Percentiles rank a stretch among this genome's conserved stretches.
These are phyloP conservation scores for Phytophthora brassicae DNA, from an alignment of 352 stramenopile species.

Conservation along the genomic window DNA sequence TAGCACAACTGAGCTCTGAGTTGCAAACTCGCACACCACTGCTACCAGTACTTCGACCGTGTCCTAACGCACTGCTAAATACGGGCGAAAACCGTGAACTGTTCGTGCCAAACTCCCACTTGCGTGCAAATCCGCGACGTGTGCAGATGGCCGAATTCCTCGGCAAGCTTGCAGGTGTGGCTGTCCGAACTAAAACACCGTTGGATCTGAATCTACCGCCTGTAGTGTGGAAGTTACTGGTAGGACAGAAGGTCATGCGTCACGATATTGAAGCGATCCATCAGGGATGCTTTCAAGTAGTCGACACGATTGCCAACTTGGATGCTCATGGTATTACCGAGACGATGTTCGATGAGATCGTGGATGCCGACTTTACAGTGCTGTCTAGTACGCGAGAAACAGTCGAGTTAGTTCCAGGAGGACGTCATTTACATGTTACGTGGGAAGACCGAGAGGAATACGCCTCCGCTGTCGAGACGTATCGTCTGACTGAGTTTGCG, in stretches of 20 bases:
- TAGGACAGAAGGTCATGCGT: conserved; percentile 69
- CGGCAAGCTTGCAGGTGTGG: conserved; percentile 93
- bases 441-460: conserved; percentile 91
- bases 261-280: conserved; percentile 88
- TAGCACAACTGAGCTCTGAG: conserved; percentile 87
- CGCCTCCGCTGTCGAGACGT: conserved; percentile 71
- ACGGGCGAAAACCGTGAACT: conserved; percentile 90
- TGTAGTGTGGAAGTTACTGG: conserved; percentile 93
- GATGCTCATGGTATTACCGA: conserved; percentile 77
- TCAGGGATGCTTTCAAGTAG: conserved; percentile 82
- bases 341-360: conserved; percentile 89
- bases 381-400: conserved; percentile 77
- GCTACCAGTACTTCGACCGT: conserved; percentile 85
- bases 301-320: conserved; percentile 89
- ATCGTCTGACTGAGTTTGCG: conserved; percentile 82
- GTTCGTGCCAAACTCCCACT: conserved; percentile 76
- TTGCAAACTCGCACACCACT: conserved; percentile 72
- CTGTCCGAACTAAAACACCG: conserved; percentile 92
- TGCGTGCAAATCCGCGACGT: conserved; percentile 47
- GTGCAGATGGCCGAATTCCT: conserved; percentile 93
- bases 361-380: conserved; percentile 90
- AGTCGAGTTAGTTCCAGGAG: conserved; percentile 83
- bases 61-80: conserved; percentile 83
- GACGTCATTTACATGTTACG: conserved; percentile 77
- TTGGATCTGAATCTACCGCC: conserved; percentile 91